Conservation (phyloP, 2,329 filamentous ascomycete genomes). For the Chrysoporthe deuterocubensis region DNA sequence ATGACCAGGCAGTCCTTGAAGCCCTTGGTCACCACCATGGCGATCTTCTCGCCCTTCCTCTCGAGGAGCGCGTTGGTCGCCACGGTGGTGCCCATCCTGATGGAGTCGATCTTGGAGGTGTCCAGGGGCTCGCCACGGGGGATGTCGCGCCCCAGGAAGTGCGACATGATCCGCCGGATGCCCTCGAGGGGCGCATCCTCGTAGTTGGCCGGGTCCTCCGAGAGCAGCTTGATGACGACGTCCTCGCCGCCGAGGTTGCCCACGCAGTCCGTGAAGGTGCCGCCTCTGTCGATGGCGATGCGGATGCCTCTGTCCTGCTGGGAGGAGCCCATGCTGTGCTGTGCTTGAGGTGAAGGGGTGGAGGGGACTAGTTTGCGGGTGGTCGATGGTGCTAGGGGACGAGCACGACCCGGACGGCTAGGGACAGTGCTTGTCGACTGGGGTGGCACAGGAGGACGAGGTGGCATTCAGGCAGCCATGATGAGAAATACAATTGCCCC, state of each 20-base stretch:
- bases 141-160: slow-evolving; percentile 75
- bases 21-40: slow-evolving; percentile 83
- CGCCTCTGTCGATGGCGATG: slow-evolving; percentile 80
- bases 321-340: slow-evolving; percentile 40
- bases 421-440: too few species aligned
- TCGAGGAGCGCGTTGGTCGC: slow-evolving; percentile 91
- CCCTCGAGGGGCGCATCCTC: slow-evolving; percentile 89
- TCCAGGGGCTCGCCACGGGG: slow-evolving; percentile 80
- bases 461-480: background rate
- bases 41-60: slow-evolving; percentile 86
- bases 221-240: slow-evolving; percentile 64
- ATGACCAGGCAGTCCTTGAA: slow-evolving; percentile 89
- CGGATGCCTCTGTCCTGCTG: slow-evolving; percentile 63
- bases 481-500: background rate
- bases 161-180: slow-evolving; percentile 82
- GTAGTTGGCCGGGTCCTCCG: slow-evolving; percentile 89
- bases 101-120: slow-evolving; percentile 82
- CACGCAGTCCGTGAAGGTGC: slow-evolving; percentile 92
- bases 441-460: too few species aligned
- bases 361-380: too few species aligned
- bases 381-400: background rate
- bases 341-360: too few species aligned
- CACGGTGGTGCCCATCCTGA: slow-evolving; percentile 95
- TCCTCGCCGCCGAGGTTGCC: slow-evolving; percentile 65
- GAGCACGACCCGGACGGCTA: background rate